Evolutionary conservation across 192 early-diverging fungal genomes (phyloP).

Genomic region (Coemansia sp.): DNA sequence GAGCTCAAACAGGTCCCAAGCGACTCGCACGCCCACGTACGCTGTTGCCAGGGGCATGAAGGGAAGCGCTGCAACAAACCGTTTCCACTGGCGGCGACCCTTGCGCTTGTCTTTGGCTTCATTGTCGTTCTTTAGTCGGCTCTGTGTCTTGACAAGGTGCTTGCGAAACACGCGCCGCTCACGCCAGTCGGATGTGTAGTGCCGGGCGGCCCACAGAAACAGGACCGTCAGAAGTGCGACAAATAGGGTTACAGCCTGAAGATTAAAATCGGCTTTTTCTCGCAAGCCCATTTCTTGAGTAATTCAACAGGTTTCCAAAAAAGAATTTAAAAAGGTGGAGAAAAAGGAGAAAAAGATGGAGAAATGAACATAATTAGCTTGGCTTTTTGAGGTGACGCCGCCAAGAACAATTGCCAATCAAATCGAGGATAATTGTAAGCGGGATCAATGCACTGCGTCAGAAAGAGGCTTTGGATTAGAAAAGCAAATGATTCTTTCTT

Average conservation of each 20-base stretch:
- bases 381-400: too few relatives aligned
- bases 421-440: too few relatives aligned
- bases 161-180: conserved; percentile 39
- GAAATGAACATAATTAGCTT: not conserved
- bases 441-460: too few relatives aligned
- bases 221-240: conserved; percentile 17
- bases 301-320: not conserved
- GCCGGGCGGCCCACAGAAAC: conserved; percentile 20
- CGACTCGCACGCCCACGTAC: conserved; percentile 29
- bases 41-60: conserved; percentile 47
- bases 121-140: conserved; percentile 6
- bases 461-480: too few relatives aligned
- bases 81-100: conserved; percentile 23
- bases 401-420: too few relatives aligned
- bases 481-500: too few relatives aligned
- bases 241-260: conserved; percentile 28
- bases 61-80: conserved; percentile 41
- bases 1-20: conserved; percentile 46
- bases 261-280: conserved; percentile 39
- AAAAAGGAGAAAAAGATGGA: conserved; percentile 1
- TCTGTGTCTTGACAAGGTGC: conserved; percentile 26
- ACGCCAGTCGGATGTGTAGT: conserved; percentile 49
- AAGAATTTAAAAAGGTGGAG: not conserved
- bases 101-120: not conserved
- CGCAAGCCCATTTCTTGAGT: conserved; percentile 33